Evolutionary conservation across 495 filamentous ascomycete genomes (phyloP).

Genomic region (Penicillium chermesinum): DNA sequence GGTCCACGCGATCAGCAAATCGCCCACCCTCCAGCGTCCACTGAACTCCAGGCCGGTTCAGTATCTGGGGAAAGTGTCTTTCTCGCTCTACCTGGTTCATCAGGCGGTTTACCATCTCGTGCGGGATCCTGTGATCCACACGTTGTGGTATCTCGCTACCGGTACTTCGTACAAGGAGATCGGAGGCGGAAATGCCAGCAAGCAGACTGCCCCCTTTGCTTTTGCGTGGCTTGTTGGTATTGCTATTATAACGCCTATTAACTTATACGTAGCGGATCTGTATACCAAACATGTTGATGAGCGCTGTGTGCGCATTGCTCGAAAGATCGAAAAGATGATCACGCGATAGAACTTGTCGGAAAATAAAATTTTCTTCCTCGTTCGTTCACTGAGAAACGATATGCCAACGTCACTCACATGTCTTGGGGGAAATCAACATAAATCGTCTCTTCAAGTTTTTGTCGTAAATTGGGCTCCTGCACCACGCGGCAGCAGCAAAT

Average conservation of each 20-base stretch:
- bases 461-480: no score
- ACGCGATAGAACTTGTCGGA: constrained; percentile 1
- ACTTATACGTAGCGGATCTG: constrained; percentile 6
- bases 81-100: constrained; percentile 23
- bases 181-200: constrained; percentile 1
- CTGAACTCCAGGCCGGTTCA: constrained; percentile 20
- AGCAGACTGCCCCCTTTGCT: constrained; percentile 8
- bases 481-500: no score
- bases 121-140: constrained; percentile 11
- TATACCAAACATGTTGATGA: constrained; percentile 11
- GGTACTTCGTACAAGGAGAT: constrained; percentile 1
- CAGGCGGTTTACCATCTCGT: constrained; percentile 17
- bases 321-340: constrained; percentile 7
- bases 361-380: no score
- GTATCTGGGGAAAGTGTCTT: constrained; percentile 27
- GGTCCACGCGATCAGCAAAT: constrained; percentile 13
- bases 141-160: constrained; percentile 14
- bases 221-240: constrained; percentile 11
- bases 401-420: no score
- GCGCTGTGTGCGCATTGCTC: constrained; percentile 10
- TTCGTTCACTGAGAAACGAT: no score
- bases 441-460: no score
- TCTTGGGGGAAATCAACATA: no score
- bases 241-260: constrained; percentile 4
- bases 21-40: constrained; percentile 14